Base-by-base conservation (phyloP, 1,284 basidiomycete genomes). In the Vanrija pseudolonga region DNA sequence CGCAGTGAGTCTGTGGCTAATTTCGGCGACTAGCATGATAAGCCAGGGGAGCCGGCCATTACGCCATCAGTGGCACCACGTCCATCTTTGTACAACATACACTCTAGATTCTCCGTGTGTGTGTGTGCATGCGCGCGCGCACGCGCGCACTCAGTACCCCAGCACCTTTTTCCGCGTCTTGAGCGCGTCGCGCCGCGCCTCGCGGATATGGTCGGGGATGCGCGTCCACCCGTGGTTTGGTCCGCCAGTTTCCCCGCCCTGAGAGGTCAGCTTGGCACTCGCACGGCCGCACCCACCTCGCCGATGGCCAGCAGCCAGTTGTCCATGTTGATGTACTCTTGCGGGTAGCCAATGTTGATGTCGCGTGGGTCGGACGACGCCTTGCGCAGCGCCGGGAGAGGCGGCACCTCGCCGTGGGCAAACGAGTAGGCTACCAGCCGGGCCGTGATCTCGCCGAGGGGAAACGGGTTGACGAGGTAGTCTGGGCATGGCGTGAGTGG, bases 391-490 rank as follows among this genome's bases (percentile, higher is more conserved):
- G 59, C 57, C 3, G 60, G 60, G 17, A 64, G 57, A 2, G 62
- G 53, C 14, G 62, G 62, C 0, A 64, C 42, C 15, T 19, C 19
- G 19, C 39, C 43, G 47, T 47, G 44, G 14, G 46, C 46, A 40
- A 57, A 64, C 20, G 57, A 48, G 40, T 52, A 49, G 0, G 62
- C 59, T 38, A 64, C 67, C 32, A 77, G 67, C 38, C 75, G 73
- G 1, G 72, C 66, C 61, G 77, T 74, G 1, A 71, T 65, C 59
- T 79, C 76, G n/a, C 74, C 72, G 6, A 79, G 65, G 0, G 77
- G 76, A 63, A 79, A 78, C 8, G 77, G 76, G 18, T 77, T 71
- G 39, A 76, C 67, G 61, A 72, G 68, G 53, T 74, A 74, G 55
- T 68, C 73, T 74, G 59, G 41, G 0, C 43, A 52, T 22, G 32